phyloP scores from a whole-genome alignment of 768 basidiomycete genomes.

The Boletus insuetus region DNA sequence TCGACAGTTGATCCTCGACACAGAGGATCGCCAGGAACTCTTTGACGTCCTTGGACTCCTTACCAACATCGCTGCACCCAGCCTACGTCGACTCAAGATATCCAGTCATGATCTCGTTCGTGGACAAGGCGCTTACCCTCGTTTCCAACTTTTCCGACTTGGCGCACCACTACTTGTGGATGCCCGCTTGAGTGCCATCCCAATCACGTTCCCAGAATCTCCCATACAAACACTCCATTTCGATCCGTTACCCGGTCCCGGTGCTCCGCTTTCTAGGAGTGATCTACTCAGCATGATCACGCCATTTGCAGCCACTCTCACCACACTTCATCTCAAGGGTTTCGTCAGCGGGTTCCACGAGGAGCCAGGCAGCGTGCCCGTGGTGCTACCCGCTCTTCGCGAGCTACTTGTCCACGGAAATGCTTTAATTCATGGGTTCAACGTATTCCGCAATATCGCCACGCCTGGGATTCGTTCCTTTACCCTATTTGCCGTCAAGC shows the following conservation, averaged over 20 bases:
- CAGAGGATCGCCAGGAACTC: slow-evolving; percentile 32
- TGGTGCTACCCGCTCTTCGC: slow-evolving; percentile 28
- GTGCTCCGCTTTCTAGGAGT: slow-evolving; percentile 25
- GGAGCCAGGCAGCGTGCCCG: slow-evolving; percentile 31
- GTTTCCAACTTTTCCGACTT: slow-evolving; percentile 30
- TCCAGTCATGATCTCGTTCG: slow-evolving; percentile 24
- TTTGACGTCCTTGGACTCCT: slow-evolving; percentile 23
- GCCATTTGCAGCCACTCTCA: slow-evolving; percentile 27
- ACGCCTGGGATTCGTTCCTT: slow-evolving; percentile 27
- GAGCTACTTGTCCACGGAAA: slow-evolving; percentile 32
- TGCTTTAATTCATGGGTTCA: slow-evolving; percentile 33
- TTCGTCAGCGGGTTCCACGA: slow-evolving; percentile 33
- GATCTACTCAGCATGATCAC: slow-evolving; percentile 30
- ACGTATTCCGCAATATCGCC: slow-evolving; percentile 35
- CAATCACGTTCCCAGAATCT: slow-evolving; percentile 29
- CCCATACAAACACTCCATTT: slow-evolving; percentile 33
- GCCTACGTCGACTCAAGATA: slow-evolving; percentile 29
- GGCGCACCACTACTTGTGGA: slow-evolving; percentile 33
- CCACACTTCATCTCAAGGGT: slow-evolving; percentile 31
- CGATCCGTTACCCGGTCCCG: slow-evolving; percentile 33
- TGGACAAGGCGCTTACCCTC: slow-evolving; percentile 27
- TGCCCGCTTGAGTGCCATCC: slow-evolving; percentile 32
- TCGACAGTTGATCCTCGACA: slow-evolving; percentile 32
- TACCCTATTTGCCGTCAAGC: slow-evolving; percentile 26
- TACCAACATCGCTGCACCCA: slow-evolving; percentile 22